Evolutionary conservation across 2,329 filamentous ascomycete genomes (phyloP), one percentile per base, ranked within the genome.

Genomic region (Boeremia lycopersici): DNA sequence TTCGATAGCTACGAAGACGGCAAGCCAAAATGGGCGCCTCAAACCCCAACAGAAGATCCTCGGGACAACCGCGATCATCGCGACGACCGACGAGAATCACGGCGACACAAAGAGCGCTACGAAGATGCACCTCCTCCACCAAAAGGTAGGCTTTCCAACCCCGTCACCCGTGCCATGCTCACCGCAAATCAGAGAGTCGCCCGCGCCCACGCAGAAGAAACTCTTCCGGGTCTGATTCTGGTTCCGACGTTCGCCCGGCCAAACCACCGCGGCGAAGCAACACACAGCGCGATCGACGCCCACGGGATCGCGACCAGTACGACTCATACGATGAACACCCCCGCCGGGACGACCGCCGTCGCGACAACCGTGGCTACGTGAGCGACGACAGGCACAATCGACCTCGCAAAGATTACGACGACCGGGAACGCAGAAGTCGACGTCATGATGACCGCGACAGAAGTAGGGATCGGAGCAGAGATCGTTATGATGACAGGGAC

Each of bases 1-100:
- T 68, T 68, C 46, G 63, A 68, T 28, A 64, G 61, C 52, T 68
- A 68, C 59, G 65, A 68, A 50, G 64, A 67, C 58, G 65, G 65
- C 43, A 68, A 67, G 48, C 61, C 65, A 6, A 63, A 60, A 56
- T 68, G 65, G 65, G 58, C 63, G 17, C 65, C 65, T 8, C 59
- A 51, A 19, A 46, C 46, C 3, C 46, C 52, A 2, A 58, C 54
- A 48, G 64, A 68, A 52, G 57, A 67, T 30, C 57, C 64, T 38
- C 54, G 58, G 33, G 63, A 62, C 33, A 60, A 67, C 46, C 59
- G 56, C 35, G 65, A 67, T 15, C 62, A 65, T 25, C 59, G 60
- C 31, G 59, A 67, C 33, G 60, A 60, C 29, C 65, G 60, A 40
- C 53, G 62, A 48, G 65, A 65, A 13, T 54, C 63, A 19, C 56